Base-by-base conservation (phyloP, 805 yeast genomes). In the Kluyveromyces lactis region DNA sequence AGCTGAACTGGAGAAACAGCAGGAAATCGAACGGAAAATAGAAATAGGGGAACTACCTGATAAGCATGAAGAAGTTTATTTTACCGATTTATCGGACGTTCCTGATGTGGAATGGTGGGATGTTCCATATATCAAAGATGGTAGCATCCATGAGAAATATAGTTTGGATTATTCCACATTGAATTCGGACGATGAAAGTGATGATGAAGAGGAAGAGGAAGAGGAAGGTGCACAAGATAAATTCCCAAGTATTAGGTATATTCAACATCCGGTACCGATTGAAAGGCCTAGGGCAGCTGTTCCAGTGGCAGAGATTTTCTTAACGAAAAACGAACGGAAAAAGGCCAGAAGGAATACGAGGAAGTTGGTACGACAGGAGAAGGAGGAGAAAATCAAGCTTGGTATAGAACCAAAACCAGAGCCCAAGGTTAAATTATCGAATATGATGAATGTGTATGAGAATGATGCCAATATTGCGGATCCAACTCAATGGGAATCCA, bases 91-190 rank as follows among this genome's bases (percentile, higher is more conserved):
- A 4, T 42, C 52, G 0, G 52, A 43, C 15, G 87, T 89, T 1
- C 95, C 95, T 0, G 44, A 42, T 2, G 60, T 79, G 2, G 96
- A 87, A 58, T 86, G 96, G 95, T 90, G 97, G 97, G 96, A 90
- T 61, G 56, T 61, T 39, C 75, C 75, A 2, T 73, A 75, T 35
- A 48, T 82, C 2, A 65, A 64, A 19, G 58, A 59, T 30, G 70
- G 73, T 47, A 55, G 55, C 1, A 51, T 64, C 29, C 42, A 68
- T n/a, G 63, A 62, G 1, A 58, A 64, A 10, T 64, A 66, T 36
- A 62, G 62, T 27, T 66, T 59, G 19, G 49, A 49, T 0, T 61
- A 66, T 18, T 48, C 49, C 11, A 46, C 41, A 13, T 18, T 41
- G 19, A 51, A 46, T 15, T 46, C 45, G 16, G 47, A 46, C 17